Conservation (phyloP, 441 rosid genomes). For the Isatis lusitanica region DNA sequence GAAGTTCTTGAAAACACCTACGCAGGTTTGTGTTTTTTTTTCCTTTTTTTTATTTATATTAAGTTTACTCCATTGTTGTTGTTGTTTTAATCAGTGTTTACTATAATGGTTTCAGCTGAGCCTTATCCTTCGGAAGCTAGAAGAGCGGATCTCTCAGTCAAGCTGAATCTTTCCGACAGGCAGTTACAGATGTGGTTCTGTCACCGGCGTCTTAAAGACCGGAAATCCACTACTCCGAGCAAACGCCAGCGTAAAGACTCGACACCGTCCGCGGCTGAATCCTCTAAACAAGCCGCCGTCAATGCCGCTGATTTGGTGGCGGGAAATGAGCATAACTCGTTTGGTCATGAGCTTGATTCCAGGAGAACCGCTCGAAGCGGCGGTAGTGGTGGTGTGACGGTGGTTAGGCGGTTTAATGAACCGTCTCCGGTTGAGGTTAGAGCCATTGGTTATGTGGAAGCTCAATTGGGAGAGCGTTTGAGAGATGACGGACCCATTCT, state of each 20-base stretch:
- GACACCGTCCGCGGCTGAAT: constrained; percentile 10
- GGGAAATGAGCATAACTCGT: constrained; percentile 34
- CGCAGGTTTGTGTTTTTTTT: constrained; percentile 39
- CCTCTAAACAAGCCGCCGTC: background rate
- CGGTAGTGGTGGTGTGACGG: constrained; percentile 40
- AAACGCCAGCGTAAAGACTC: constrained; percentile 54
- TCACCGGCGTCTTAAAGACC: constrained; percentile 68
- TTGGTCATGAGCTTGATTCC: constrained; percentile 38
- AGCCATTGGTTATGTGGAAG: constrained; percentile 58
- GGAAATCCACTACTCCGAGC: constrained; percentile 44
- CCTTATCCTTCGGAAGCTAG: constrained; percentile 60
- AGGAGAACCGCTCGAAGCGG: constrained; percentile 41
- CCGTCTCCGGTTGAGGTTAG: constrained; percentile 46
- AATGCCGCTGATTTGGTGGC: constrained; percentile 39
- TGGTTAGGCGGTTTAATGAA: constrained; percentile 47
- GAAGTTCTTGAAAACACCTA: constrained; percentile 63
- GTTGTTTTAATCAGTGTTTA: background rate
- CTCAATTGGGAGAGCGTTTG: constrained; percentile 60
- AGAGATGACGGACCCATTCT: constrained; percentile 69
- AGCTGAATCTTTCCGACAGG: constrained; percentile 62
- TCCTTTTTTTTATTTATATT: background rate
- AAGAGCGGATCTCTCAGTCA: constrained; percentile 57
- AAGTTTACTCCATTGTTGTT: background rate
- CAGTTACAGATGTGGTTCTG: constrained; percentile 85
- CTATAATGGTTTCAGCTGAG: constrained; percentile 39